Evolutionary conservation across 805 yeast species (phyloP).

Genomic region (Pichia californica): DNA sequence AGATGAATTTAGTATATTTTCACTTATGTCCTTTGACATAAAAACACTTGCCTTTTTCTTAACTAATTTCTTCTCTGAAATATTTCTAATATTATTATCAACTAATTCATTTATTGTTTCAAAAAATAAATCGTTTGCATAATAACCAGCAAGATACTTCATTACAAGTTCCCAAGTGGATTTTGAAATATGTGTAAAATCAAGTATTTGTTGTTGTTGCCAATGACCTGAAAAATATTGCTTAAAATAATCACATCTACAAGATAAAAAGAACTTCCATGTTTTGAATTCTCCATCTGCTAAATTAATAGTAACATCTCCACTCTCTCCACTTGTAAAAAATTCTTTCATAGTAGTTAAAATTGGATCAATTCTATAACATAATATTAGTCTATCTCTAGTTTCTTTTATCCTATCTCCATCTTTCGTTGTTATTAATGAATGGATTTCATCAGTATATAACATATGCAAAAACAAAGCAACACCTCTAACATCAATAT

Average conservation of each 20-base stretch:
- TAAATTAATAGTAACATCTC: conserved; percentile 42
- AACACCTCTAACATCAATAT: conserved; percentile 23
- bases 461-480: conserved; percentile 40
- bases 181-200: conserved; percentile 36
- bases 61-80: background rate
- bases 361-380: no score
- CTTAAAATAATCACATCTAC: conserved; percentile 60
- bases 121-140: conserved; percentile 36
- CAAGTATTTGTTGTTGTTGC: conserved; percentile 23
- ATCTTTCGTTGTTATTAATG: no score
- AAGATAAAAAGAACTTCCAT: conserved; percentile 46
- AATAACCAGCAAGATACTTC: conserved; percentile 51
- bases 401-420: conserved; percentile 34
- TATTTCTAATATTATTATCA: background rate
- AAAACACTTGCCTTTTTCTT: background rate
- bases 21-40: background rate
- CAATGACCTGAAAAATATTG: conserved; percentile 51
- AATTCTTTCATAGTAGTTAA: no score
- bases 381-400: conserved; percentile 11
- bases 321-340: conserved; percentile 3
- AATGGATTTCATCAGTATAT: conserved; percentile 45
- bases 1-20: background rate
- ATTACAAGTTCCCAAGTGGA: conserved; percentile 44
- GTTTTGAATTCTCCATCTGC: conserved; percentile 40
- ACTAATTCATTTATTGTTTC: conserved; percentile 13